phyloP scores from a whole-genome alignment of 2,329 filamentous ascomycete species.

The Stachybotrys chartarum region DNA sequence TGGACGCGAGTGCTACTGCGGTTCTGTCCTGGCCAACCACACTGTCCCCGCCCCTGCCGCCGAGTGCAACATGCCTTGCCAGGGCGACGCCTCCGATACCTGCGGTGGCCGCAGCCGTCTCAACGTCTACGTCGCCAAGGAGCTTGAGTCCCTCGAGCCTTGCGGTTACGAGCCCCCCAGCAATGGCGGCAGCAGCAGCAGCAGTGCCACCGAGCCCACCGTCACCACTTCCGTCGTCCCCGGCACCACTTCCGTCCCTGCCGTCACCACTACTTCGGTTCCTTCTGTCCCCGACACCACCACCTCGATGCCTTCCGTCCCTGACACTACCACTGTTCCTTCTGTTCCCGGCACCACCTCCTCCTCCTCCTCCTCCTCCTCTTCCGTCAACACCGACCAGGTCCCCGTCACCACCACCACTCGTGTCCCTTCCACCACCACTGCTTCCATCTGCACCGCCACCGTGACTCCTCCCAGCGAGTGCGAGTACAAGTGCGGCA shows the following conservation, averaged over 20 bases:
- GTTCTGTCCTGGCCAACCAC: slow-evolving; percentile 43
- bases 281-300: slow-evolving; percentile 18
- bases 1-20: slow-evolving; percentile 41
- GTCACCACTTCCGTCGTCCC: slow-evolving; percentile 12
- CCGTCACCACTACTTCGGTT: slow-evolving; percentile 27
- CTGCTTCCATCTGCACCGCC: slow-evolving; percentile 37
- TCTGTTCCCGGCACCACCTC: slow-evolving; percentile 30
- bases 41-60: slow-evolving; percentile 25
- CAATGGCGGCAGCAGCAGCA: slow-evolving; percentile 3
- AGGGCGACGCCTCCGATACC: slow-evolving; percentile 32
- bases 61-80: slow-evolving; percentile 45
- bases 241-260: slow-evolving; percentile 6
- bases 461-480: slow-evolving; percentile 35
- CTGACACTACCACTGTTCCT: slow-evolving; percentile 10
- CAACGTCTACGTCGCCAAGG: slow-evolving; percentile 39
- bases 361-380: slow-evolving; percentile 26
- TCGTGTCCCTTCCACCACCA: slow-evolving; percentile 16
- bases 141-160: slow-evolving; percentile 42
- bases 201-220: slow-evolving; percentile 3
- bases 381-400: slow-evolving; percentile 10
- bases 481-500: slow-evolving; percentile 49
- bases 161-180: slow-evolving; percentile 29
- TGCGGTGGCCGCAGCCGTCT: slow-evolving; percentile 37
- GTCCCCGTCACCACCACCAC: slow-evolving; percentile 18
- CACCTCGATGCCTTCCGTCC: slow-evolving; percentile 6